Evolutionary conservation across 2,329 filamentous ascomycete species (phyloP), one percentile per base, ranked within the genome.

Genomic region (Plenodomus lindquistii): DNA sequence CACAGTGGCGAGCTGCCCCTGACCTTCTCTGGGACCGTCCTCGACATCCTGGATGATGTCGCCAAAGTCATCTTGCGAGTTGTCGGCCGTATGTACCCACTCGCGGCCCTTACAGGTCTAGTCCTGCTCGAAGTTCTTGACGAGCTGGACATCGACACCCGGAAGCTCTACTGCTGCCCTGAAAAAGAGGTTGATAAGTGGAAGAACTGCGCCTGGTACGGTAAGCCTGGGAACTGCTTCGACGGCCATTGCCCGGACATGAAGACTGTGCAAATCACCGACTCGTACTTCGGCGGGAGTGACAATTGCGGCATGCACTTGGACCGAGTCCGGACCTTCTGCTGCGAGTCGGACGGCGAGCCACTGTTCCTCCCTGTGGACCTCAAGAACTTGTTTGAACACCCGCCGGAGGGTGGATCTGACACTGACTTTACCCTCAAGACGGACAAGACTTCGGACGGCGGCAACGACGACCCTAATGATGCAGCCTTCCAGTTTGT

Each of bases 141-240:
- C 36, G 19, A 27, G 20, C n/a, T 19, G 11, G 41, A 43, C 41
- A 36, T 43, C 2, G 41, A 43, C 9, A 43, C 37, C 29, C 41
- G 37, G 31, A 63, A 65, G 50, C 42, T 50, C 13, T 70, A 60
- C 48, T 71, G 65, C 51, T 70, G 66, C 40, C 59, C 62, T 1
- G 38, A 56, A 17, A 54, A 64, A 22, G 59, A 70, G 7, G 36
- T 52, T 13, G 48, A 60, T 9, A 45, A 60, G 11, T 72, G 59
- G 62, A 62, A 61, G 40, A 69, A 72, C 54, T 74, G 68, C 52
- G 42, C 47, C n/a, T 75, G 69, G 71, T 56, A 70, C 21, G 71
- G 71, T n/a, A 53, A 73, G 40, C 15, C 27, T 15, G 27, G 15
- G 9, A 31, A 8, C 4, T 74, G 67, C 49, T 70, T 65, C 46